These are phyloP conservation scores for Brettanomyces sp. DNA, from an alignment of 805 yeast species.

Conservation along the genomic window DNA sequence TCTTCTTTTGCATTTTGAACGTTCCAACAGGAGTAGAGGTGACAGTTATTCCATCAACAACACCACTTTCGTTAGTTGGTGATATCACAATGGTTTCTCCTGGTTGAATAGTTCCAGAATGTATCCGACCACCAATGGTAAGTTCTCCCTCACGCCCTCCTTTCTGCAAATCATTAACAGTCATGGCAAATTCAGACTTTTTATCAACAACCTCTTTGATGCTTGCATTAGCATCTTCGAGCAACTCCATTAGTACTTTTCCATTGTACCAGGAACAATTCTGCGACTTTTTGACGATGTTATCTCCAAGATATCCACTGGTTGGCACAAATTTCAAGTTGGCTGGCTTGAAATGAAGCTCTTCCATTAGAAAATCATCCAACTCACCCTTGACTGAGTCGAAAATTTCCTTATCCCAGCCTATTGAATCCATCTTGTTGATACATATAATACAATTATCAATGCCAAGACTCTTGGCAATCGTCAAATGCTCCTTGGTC, in stretches of 20 bases:
- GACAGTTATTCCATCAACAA: slow-evolving; percentile 29
- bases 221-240: slow-evolving; percentile 27
- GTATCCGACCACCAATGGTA: slow-evolving; percentile 53
- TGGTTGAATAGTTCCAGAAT: slow-evolving; percentile 58
- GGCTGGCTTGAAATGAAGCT: slow-evolving; percentile 36
- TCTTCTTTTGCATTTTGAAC: slow-evolving; percentile 9
- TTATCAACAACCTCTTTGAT: slow-evolving; percentile 8
- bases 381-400: slow-evolving; percentile 41
- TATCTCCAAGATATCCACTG: slow-evolving; percentile 60
- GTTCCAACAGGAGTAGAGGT: slow-evolving; percentile 19
- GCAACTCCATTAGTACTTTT: slow-evolving; percentile 40
- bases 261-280: slow-evolving; percentile 20
- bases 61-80: slow-evolving; percentile 39
- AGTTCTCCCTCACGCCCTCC: slow-evolving; percentile 38
- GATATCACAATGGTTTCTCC: slow-evolving; percentile 55
- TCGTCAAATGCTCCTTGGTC: slow-evolving; percentile 67
- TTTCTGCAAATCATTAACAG: slow-evolving; percentile 54
- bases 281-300: slow-evolving; percentile 40
- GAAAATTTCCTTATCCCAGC: slow-evolving; percentile 48
- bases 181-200: slow-evolving; percentile 42
- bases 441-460: slow-evolving; percentile 50
- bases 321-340: slow-evolving; percentile 52
- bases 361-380: slow-evolving; percentile 38
- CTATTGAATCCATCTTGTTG: slow-evolving; percentile 60
- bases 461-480: slow-evolving; percentile 63